Evolutionary conservation across 257 asterid species (phyloP).

Genomic region (Thymus mandschuricus): DNA sequence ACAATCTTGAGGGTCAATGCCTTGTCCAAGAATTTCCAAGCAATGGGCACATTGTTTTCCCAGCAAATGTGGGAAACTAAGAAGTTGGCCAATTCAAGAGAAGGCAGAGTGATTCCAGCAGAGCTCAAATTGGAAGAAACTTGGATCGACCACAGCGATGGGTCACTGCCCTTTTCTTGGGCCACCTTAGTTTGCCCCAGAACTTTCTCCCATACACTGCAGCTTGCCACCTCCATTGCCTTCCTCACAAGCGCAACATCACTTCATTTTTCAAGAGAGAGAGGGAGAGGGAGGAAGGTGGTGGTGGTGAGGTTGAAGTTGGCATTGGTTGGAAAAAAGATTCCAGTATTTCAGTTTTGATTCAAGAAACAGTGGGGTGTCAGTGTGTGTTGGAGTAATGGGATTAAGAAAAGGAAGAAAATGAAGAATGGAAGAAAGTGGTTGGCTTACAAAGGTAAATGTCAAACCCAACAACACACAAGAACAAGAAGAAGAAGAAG

Average conservation of each 20-base stretch:
- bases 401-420: conserved; percentile 9
- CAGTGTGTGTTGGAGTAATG: neutral
- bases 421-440: neutral
- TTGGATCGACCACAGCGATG: conserved; percentile 78
- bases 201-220: conserved; percentile 63
- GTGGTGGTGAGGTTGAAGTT: conserved; percentile 8
- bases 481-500: no score
- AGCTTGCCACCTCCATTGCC: conserved; percentile 59
- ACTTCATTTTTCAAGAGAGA: conserved; percentile 17
- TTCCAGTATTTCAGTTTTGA: conserved; percentile 20
- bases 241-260: conserved; percentile 36
- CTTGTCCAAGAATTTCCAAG: conserved; percentile 91
- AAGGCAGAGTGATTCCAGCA: conserved; percentile 70
- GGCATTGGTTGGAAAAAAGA: conserved; percentile 26
- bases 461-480: neutral
- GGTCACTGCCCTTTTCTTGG: conserved; percentile 76
- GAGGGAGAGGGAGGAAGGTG: neutral
- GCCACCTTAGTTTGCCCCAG: conserved; percentile 73
- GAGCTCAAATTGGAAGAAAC: conserved; percentile 74
- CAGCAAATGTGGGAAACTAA: conserved; percentile 88
- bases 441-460: neutral
- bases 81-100: conserved; percentile 62
- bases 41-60: conserved; percentile 86
- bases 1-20: conserved; percentile 78
- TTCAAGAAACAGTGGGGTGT: neutral